A percentile compares a stretch with the other conserved stretches of the same genome.
Conservation (phyloP, 805 yeast genomes). For the Tetrapisispora nanseiensis region DNA sequence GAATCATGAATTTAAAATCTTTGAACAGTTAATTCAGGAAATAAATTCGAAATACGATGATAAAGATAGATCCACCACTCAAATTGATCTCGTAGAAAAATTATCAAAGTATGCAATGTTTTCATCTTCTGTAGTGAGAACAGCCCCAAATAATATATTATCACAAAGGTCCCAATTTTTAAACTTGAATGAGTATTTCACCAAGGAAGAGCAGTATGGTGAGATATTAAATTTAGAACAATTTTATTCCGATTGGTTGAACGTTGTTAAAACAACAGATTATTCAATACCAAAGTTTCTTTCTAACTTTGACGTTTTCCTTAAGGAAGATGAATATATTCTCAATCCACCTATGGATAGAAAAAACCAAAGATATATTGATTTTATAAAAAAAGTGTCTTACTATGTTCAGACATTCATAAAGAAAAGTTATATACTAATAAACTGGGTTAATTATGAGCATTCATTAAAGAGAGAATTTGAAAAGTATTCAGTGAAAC, state of each 20-base stretch:
- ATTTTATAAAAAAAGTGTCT: constrained; percentile 38
- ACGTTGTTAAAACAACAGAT: constrained; percentile 31
- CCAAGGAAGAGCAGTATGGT: constrained; percentile 56
- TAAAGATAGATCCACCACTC: neutral
- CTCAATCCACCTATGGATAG: constrained; percentile 24
- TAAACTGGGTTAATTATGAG: constrained; percentile 27
- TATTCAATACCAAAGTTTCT: constrained; percentile 44
- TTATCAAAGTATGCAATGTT: constrained; percentile 18
- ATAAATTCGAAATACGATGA: constrained; percentile 16
- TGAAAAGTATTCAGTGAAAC: constrained; percentile 14
- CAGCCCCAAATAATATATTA: constrained; percentile 26
- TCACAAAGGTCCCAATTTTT: constrained; percentile 44
- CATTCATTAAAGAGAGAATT: constrained; percentile 6
- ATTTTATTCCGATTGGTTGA: constrained; percentile 46
- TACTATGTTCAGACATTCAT: constrained; percentile 44
- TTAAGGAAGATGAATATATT: constrained; percentile 20
- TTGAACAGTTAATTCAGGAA: constrained; percentile 30
- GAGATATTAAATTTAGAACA: constrained; percentile 46
- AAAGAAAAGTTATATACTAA: constrained; percentile 40
- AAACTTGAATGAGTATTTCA: constrained; percentile 41
- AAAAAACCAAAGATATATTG: constrained; percentile 29
- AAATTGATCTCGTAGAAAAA: constrained; percentile 7
- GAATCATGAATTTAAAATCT: constrained; percentile 22
- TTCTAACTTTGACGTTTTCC: constrained; percentile 34
- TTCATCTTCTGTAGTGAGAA: constrained; percentile 9